Evolutionary conservation across 2,329 filamentous ascomycete genomes (phyloP), one percentile per base, ranked within the genome.

Genomic region (Ophiosphaerella korrae): DNA sequence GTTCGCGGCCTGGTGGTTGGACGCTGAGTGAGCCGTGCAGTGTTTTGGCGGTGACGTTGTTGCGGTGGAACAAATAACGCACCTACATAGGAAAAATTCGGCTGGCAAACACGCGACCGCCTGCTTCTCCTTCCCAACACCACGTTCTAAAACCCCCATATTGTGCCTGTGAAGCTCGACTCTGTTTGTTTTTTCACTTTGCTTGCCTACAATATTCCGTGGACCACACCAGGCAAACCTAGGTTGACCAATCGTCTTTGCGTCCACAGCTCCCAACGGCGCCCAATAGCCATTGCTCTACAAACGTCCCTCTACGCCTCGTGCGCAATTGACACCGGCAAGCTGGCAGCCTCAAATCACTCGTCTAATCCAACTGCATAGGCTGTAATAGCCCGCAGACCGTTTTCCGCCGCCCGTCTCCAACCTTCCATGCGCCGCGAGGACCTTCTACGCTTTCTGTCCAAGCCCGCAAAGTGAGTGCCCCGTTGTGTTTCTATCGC

Each of bases 381-480:
- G 71, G 71, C 70, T 70, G 52, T 63, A 44, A 60, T 52, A 68
- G 70, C 70, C 72, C 62, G 70, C 70, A 73, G 70, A 64, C 62
- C 50, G 46, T 43, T 50, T 53, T 47, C 44, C 59, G 49, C 45
- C 58, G 46, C 48, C 55, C 57, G 37, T 42, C 48, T 53, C 54
- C 67, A 57, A 57, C 62, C 60, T 75, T 90, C 86, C 87, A 96
- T 96, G 92, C 92, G 86, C 88, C 88, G 84, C 77, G 89, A 88
- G 80, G 90, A 95, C 78, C 86, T 95, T 72, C 85, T 96, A 74
- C 89, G 91, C 80, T 94, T 95, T 81, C 86, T 96, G 68, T 95
- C 90, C 74, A 94, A 94, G 83, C 91, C 91, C 74, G 90, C 90
- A 77, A 96, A 96, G 92, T 96, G 79, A 74, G 89, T 80, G 47